A percentile compares a stretch with the other conserved stretches of the same genome.
Conservation (phyloP, 495 filamentous ascomycete genomes). For the Neurospora sp. region DNA sequence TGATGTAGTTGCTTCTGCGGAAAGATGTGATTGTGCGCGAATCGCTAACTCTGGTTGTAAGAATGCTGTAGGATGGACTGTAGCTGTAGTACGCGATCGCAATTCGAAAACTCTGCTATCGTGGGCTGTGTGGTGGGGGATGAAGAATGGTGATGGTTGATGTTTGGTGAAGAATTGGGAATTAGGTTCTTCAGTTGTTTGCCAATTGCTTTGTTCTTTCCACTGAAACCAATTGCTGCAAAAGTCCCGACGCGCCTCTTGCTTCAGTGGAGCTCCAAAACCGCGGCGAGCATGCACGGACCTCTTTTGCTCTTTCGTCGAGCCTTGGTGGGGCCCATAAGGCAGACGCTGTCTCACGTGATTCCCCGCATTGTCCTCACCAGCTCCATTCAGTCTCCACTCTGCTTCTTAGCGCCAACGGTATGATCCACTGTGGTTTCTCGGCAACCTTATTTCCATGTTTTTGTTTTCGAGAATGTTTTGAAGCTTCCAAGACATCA, state of each 20-base stretch:
- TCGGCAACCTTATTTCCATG: background rate
- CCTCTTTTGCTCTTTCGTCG: background rate
- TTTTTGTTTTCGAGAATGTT: background rate
- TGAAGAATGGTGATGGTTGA: background rate
- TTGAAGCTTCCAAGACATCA: too few relatives aligned
- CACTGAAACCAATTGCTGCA: background rate
- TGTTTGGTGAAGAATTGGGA: background rate
- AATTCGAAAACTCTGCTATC: background rate
- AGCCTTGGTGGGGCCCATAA: background rate
- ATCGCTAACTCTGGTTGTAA: background rate
- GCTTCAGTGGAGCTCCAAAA: background rate
- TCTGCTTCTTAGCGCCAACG: background rate
- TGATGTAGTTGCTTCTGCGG: background rate
- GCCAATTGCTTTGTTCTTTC: background rate
- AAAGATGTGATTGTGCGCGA: background rate
- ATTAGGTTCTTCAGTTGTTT: background rate
- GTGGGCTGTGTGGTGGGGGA: background rate
- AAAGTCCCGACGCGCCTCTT: background rate
- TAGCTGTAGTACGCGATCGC: background rate
- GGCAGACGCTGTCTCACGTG: background rate
- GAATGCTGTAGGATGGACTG: background rate
- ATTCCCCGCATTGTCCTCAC: background rate
- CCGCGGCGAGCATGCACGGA: background rate
- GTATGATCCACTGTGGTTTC: background rate
- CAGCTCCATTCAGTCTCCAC: background rate